Evolutionary conservation across 352 stramenopile species (phyloP), one percentile per base, ranked within the genome.

Genomic region (Phytophthora citricola): DNA sequence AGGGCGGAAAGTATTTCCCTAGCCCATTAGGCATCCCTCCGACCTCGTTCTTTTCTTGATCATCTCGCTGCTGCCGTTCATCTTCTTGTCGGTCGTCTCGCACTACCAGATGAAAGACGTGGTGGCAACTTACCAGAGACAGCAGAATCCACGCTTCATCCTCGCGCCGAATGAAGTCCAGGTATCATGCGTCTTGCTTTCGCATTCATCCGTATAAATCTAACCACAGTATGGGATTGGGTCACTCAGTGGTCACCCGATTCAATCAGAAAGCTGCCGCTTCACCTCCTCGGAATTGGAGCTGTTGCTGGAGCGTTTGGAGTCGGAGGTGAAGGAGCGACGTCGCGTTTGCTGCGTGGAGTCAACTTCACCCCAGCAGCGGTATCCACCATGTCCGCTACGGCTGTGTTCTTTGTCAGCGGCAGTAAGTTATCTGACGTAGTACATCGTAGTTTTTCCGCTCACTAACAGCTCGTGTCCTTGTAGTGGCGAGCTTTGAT

Each of bases 251-350:
- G 66, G 63, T 78, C 84, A 22, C 73, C 76, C 8, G 60, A 83
- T 10, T 81, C 66, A 26, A 78, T 88, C 55, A 63, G 67, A 12
- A 73, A 91, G 14, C 92, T 98, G 69, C 92, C 94, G 22, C 58
- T 81, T 14, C 74, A 97, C 39, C 90, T 90, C 41, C 87, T 92
- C 36, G 78, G 96, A 3, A 94, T 93, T 29, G 94, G 94, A 6
- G 81, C 96, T 46, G 86, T 94, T 72, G 92, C 89, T n/a, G 93
- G 93, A 31, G 82, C 97, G 63, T 98, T 98, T 69, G 94, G 94
- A 17, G 83, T 98, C 5, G 91, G 90, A 26, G 91, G 90, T 47
- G 93, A 92, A 50, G 95, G 96, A 39, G 83, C 97, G n/a, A 96
- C 87, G 49, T 92, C 92, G 6, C 86, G 89, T 1, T 75, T 98